Conservation (phyloP, 139 green algal genomes). For the Coelastrella sp. region DNA sequence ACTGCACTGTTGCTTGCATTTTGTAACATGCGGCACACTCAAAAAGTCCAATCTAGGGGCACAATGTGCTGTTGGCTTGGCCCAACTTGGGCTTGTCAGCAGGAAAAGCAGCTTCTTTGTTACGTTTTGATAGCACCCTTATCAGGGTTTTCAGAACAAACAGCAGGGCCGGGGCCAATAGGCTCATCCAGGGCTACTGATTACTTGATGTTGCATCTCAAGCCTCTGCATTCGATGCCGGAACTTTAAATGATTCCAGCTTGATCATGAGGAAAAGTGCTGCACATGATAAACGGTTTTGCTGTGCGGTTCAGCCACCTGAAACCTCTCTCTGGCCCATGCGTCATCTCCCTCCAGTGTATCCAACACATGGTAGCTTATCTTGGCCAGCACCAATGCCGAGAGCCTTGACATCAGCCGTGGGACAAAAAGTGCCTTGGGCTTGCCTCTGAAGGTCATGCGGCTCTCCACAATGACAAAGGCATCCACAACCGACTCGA, state of each 20-base stretch:
- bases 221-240: no score
- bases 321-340: background rate
- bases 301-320: background rate
- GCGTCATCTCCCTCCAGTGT: background rate
- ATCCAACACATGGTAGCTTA: slow-evolving; percentile 6
- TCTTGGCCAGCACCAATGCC: background rate
- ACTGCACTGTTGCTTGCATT: background rate
- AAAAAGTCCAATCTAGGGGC: no score
- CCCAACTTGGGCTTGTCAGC: no score
- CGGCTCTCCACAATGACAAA: slow-evolving; percentile 11
- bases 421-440: background rate
- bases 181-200: no score
- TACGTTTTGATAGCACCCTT: no score
- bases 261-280: no score
- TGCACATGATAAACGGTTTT: background rate
- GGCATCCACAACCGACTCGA: slow-evolving; percentile 1
- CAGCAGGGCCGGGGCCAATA: no score
- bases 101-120: no score
- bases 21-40: background rate
- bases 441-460: slow-evolving; percentile 21
- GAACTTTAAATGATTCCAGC: no score
- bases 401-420: background rate
- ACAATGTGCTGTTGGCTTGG: no score
- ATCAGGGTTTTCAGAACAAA: no score
- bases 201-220: no score